Evolutionary conservation across 1,284 basidiomycete genomes (phyloP).

Genomic region (Sphaerobolus stellatus): DNA sequence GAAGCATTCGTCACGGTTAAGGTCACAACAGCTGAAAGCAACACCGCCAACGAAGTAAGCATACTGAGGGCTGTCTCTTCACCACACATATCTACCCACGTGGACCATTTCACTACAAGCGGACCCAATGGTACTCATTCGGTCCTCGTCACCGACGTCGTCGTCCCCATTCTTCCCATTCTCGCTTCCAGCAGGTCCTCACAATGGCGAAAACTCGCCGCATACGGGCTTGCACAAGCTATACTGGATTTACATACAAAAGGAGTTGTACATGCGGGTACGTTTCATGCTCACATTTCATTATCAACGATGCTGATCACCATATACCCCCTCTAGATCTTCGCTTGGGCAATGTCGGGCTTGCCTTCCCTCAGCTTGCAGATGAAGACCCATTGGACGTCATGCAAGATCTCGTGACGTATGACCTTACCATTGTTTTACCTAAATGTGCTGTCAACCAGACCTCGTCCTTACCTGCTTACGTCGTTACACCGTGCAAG

Average conservation of each 20-base stretch:
- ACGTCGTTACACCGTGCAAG: background rate
- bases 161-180: background rate
- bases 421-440: slow-evolving; percentile 15
- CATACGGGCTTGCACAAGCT: slow-evolving; percentile 16
- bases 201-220: slow-evolving; percentile 10
- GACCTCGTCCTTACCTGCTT: background rate
- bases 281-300: background rate
- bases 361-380: slow-evolving; percentile 16
- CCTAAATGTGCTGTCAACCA: background rate
- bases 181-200: background rate
- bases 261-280: slow-evolving; percentile 15
- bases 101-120: background rate
- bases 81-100: background rate
- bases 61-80: background rate
- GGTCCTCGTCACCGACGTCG: background rate
- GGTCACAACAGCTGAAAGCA: background rate
- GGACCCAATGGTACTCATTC: background rate
- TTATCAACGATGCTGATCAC: background rate
- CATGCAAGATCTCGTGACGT: slow-evolving; percentile 14
- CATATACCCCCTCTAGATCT: slow-evolving; percentile 10
- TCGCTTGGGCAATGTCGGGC: slow-evolving; percentile 16
- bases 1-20: background rate
- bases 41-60: background rate
- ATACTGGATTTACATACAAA: slow-evolving; percentile 12
- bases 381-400: slow-evolving; percentile 14